Conservation (phyloP, 139 green algal species). For the Pedinophyceae sp. region DNA sequence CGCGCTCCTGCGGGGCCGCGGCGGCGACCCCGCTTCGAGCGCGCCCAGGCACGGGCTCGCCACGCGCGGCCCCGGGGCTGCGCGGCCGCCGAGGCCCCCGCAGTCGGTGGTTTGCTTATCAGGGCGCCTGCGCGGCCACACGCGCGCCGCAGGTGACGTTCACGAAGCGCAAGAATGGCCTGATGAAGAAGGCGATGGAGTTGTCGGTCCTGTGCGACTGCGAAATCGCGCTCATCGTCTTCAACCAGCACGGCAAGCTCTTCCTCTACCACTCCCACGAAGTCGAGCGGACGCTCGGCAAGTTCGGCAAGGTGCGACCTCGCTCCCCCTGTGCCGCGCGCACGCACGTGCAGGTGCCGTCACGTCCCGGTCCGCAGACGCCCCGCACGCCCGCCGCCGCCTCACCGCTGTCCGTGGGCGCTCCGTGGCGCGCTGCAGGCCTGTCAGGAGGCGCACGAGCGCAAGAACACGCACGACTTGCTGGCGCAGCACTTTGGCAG, state of each 20-base stretch:
- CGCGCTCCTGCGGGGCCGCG: too few relatives aligned
- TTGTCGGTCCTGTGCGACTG: conserved; percentile 62
- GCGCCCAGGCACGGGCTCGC: too few relatives aligned
- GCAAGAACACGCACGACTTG: conserved; percentile 36
- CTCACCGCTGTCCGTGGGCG: neutral
- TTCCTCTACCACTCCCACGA: conserved; percentile 38
- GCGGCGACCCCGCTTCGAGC: too few relatives aligned
- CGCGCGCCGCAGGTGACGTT: conserved; percentile 34
- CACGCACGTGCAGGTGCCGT: too few relatives aligned
- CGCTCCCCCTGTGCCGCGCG: too few relatives aligned
- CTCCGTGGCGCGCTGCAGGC: conserved; percentile 1
- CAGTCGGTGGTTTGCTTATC: too few relatives aligned
- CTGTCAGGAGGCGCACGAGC: conserved; percentile 38
- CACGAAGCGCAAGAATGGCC: conserved; percentile 50
- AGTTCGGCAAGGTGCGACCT: too few relatives aligned
- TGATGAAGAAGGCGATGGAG: conserved; percentile 72
- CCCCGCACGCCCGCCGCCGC: too few relatives aligned
- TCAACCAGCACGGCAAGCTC: conserved; percentile 35
- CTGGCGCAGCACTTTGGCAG: neutral
- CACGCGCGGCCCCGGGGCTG: too few relatives aligned
- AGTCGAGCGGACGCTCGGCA: neutral
- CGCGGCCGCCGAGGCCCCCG: too few relatives aligned
- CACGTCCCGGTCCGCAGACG: too few relatives aligned
- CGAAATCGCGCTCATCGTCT: conserved; percentile 58
- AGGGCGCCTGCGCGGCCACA: too few relatives aligned